Evolutionary conservation across 2,329 filamentous ascomycete genomes (phyloP), one percentile per base, ranked within the genome.

Genomic region (Fusarium xylarioides): DNA sequence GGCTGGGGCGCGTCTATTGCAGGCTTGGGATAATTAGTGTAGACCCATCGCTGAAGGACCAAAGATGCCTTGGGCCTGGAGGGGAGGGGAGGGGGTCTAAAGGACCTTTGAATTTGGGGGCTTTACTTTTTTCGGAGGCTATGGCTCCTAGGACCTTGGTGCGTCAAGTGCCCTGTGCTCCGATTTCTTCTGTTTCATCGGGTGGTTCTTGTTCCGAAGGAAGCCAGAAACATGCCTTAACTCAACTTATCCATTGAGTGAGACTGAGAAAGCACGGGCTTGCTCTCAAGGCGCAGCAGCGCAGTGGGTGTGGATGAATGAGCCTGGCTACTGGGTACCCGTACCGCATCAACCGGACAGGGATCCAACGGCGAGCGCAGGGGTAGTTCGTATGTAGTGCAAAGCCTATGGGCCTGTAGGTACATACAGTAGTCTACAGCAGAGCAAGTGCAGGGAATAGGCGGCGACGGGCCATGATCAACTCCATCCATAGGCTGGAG

Each of bases 261-360:
- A 69, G 66, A 69, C 40, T 49, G 52, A 19, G 35, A 68, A 60
- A 73, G 54, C 59, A 70, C 66, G 62, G 70, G 64, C 72, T 69
- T 50, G 59, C 38, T 75, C 73, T 73, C 66, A 78, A 77, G 76
- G 76, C 76, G 76, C 76, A 78, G 76, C 76, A 78, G 76, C 74
- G 74, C 59, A 57, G 56, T 68, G 64, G 49, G 67, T 74, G 75
- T 74, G 70, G 69, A 62, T 67, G 65, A 73, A 67, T 63, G 64
- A 67, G 68, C 66, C 70, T 74, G 67, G 63, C 34, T 68, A 69
- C 67, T 42, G 43, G 60, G 68, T 73, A 69, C 68, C 63, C 49
- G 61, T 72, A 65, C 74, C 54, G 47, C 63, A 68, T 35, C 56
- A 40, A 26, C 34, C 34, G 52, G 54, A 57, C 65, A 74, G 64